Evolutionary conservation across 345 rosid genomes (phyloP), one percentile per base, ranked within the genome.

Genomic region (Gossypium sturtianum): DNA sequence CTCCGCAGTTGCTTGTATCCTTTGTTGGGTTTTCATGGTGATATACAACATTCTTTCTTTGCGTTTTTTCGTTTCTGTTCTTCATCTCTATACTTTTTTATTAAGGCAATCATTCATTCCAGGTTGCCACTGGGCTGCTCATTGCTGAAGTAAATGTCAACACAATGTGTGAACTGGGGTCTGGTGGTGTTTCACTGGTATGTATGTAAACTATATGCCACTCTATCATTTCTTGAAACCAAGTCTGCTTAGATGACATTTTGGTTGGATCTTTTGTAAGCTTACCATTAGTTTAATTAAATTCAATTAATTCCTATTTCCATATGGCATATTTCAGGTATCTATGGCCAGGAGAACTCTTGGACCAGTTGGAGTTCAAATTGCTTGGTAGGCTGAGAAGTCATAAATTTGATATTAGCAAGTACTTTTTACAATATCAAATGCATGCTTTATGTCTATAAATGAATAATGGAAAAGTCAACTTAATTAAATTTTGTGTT

Each of bases 311-410:
- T 15, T 38, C 2, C 3, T 52, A 20, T 22, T 53, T 44, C 20
- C 9, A 15, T 52, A 77, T 76, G 71, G 58, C 10, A 78, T 60
- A 22, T 78, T 83, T 66, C 80, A 94, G 97, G 98, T 94, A 27
- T 94, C 98, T 43, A 92, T 94, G 98, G 98, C 98, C 64, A 83
- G 58, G 86, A 85, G 92, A 80, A 94, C 98, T 76, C 86, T 94
- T 65, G 97, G 98, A 25, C n/a, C n/a, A 15, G 81, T 84, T 72
- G 97, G 97, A 79, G 97, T 94, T 79, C 98, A 94, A 84, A 76
- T 92, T 83, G 90, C 90, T 58, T 84, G 97, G 98, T 94, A 87
- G 74, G 83, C 54, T 75, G 64, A 70, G n/a, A 51, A 63, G 49
- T 52, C 70, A 48, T 19, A 4, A 64, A 47, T 11, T 47, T 56